Evolutionary conservation across 768 basidiomycete genomes (phyloP).

Genomic region (Termitomyces sp.): DNA sequence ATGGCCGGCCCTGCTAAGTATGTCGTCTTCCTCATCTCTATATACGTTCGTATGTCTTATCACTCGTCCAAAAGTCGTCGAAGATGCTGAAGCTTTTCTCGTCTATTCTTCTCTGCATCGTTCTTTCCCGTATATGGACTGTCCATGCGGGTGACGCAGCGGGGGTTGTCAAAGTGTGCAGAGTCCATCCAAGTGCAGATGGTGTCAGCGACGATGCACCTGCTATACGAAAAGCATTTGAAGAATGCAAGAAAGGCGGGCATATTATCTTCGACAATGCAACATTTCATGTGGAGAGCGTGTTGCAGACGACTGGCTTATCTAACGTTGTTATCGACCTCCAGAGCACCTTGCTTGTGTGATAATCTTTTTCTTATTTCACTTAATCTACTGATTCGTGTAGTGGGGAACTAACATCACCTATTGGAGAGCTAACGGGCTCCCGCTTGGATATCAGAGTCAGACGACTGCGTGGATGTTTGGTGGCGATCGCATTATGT

Average conservation of each 20-base stretch:
- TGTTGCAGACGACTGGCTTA: conserved; percentile 29
- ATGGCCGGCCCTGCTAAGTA: no score
- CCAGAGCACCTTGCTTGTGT: conserved; percentile 30
- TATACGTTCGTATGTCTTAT: not conserved
- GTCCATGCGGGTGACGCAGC: not conserved
- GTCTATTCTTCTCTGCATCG: not conserved
- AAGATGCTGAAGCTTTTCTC: not conserved
- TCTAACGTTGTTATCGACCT: conserved; percentile 29
- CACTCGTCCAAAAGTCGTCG: not conserved
- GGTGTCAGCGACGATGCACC: no score
- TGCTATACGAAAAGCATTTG: no score
- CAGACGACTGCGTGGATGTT: conserved; percentile 33
- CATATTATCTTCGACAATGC: conserved; percentile 25
- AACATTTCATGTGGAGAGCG: conserved; percentile 29
- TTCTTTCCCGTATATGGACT: not conserved
- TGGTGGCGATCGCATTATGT: conserved; percentile 31
- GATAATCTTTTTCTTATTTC: not conserved
- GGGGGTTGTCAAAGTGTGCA: conserved; percentile 10
- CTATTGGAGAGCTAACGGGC: conserved; percentile 32
- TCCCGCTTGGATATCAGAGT: conserved; percentile 31
- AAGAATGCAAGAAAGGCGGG: conserved; percentile 9
- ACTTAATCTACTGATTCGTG: not conserved
- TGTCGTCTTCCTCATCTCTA: no score
- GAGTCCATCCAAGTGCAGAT: conserved; percentile 15
- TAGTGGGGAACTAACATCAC: conserved; percentile 31